Evolutionary conservation across 2,329 filamentous ascomycete genomes (phyloP), one percentile per base, ranked within the genome.

Genomic region (Arthrinium puccinioides): DNA sequence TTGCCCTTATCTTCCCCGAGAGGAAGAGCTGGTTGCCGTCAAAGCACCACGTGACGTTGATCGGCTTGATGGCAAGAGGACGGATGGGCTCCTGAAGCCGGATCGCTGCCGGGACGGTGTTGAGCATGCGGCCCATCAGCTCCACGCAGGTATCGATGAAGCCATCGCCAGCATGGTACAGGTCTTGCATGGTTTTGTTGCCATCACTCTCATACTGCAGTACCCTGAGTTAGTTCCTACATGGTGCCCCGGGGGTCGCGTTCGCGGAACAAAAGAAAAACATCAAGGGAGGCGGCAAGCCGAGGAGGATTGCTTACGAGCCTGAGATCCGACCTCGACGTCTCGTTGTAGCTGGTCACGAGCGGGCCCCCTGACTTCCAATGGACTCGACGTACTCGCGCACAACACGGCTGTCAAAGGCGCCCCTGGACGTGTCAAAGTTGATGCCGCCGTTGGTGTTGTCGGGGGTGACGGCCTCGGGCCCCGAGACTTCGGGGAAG

Each of bases 201-300:
- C 44, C 41, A 23, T 56, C 53, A 27, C 48, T 52, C 21, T 45
- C 48, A 38, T 46, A 55, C n/a, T n/a, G n/a, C n/a, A n/a, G n/a
- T n/a, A n/a, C n/a, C n/a, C n/a, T n/a, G n/a, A n/a, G n/a, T n/a
- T n/a, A n/a, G n/a, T n/a, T n/a, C n/a, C n/a, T n/a, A n/a, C n/a
- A n/a, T n/a, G n/a, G n/a, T n/a, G n/a, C n/a, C n/a, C n/a, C n/a
- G n/a, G n/a, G n/a, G n/a, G n/a, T n/a, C n/a, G n/a, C n/a, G n/a
- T n/a, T n/a, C n/a, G n/a, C n/a, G n/a, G n/a, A n/a, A n/a, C n/a
- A n/a, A n/a, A n/a, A n/a, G n/a, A n/a, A n/a, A n/a, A n/a, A n/a
- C n/a, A n/a, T n/a, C n/a, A n/a, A n/a, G n/a, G n/a, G n/a, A n/a
- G n/a, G n/a, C n/a, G n/a, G n/a, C n/a, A n/a, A n/a, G n/a, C n/a